A percentile compares a stretch with the other conserved stretches of the same genome.
phyloP scores from a whole-genome alignment of 2,329 filamentous ascomycete genomes.

The Monosporascus sp. region DNA sequence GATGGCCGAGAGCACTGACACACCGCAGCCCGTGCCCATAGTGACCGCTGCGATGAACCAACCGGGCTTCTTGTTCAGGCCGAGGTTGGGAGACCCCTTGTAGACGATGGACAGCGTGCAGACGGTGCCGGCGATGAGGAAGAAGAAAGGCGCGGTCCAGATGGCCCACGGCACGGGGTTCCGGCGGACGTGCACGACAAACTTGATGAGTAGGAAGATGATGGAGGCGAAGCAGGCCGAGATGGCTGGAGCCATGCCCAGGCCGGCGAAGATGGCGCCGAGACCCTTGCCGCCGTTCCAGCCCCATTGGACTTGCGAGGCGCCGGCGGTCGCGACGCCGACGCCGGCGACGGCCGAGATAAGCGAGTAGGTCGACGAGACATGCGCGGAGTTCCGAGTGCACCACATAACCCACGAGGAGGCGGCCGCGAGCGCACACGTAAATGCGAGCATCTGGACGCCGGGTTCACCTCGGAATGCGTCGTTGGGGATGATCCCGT shows the following conservation, averaged over 20 bases:
- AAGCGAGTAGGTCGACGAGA: constrained; percentile 68
- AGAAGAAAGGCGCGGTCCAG: constrained; percentile 69
- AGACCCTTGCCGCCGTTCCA: constrained; percentile 65
- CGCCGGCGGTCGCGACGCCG: constrained; percentile 62
- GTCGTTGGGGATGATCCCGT: constrained; percentile 62
- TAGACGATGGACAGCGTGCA: constrained; percentile 75
- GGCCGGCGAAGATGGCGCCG: constrained; percentile 62
- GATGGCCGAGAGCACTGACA: constrained; percentile 54
- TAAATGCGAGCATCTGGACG: constrained; percentile 64
- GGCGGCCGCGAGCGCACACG: constrained; percentile 58
- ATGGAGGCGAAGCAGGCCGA: constrained; percentile 58
- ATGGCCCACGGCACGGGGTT: constrained; percentile 68
- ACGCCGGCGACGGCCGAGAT: constrained; percentile 65
- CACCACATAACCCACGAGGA: constrained; percentile 78
- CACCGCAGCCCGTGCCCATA: constrained; percentile 56
- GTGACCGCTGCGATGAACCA: constrained; percentile 65
- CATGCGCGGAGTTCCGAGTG: constrained; percentile 66
- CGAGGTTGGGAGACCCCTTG: constrained; percentile 69
- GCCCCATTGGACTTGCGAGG: constrained; percentile 59
- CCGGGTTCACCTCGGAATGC: constrained; percentile 57
- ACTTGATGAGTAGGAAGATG: constrained; percentile 70
- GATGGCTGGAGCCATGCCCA: constrained; percentile 66
- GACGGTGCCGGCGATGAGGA: constrained; percentile 68
- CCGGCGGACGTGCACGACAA: constrained; percentile 64
- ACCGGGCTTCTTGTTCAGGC: constrained; percentile 58